A percentile compares a stretch with the other conserved stretches of the same genome.
Conservation (phyloP, 805 yeast species). For the Ogataea saltuana region DNA sequence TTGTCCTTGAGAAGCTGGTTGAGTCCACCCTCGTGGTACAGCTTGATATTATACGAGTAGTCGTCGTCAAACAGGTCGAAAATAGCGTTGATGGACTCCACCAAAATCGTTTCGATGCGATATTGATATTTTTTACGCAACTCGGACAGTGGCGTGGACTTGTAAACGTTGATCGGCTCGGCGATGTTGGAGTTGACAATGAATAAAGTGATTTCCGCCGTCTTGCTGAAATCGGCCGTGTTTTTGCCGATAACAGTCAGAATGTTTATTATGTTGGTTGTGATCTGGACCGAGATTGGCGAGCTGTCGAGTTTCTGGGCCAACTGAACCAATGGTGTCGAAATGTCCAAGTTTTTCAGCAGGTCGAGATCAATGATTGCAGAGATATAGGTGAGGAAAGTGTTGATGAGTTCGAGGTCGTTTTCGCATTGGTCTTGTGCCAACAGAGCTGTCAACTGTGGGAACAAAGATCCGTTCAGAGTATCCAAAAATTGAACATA, state of each 20-base stretch:
- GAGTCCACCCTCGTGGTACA: constrained; percentile 60
- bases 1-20: constrained; percentile 43
- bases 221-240: constrained; percentile 17
- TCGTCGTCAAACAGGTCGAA: constrained; percentile 83
- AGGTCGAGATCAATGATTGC: constrained; percentile 18
- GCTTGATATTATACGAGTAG: constrained; percentile 64
- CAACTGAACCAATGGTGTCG: constrained; percentile 5
- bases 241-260: constrained; percentile 30
- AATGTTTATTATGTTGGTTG: constrained; percentile 25
- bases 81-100: constrained; percentile 63
- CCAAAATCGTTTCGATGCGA: constrained; percentile 34
- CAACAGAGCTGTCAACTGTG: constrained; percentile 12
- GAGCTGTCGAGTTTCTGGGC: constrained; percentile 9
- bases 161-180: constrained; percentile 20
- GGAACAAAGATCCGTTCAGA: constrained; percentile 15
- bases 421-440: constrained; percentile 5
- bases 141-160: constrained; percentile 17
- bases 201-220: constrained; percentile 26
- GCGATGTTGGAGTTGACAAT: constrained; percentile 29
- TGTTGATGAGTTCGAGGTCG: constrained; percentile 20
- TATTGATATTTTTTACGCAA: constrained; percentile 29
- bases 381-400: constrained; percentile 22
- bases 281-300: constrained; percentile 21
- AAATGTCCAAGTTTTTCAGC: constrained; percentile 1
- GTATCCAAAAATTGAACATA: constrained; percentile 13